Conservation (phyloP, 2,329 filamentous ascomycete species). For the Dactylellina parvicollis region DNA sequence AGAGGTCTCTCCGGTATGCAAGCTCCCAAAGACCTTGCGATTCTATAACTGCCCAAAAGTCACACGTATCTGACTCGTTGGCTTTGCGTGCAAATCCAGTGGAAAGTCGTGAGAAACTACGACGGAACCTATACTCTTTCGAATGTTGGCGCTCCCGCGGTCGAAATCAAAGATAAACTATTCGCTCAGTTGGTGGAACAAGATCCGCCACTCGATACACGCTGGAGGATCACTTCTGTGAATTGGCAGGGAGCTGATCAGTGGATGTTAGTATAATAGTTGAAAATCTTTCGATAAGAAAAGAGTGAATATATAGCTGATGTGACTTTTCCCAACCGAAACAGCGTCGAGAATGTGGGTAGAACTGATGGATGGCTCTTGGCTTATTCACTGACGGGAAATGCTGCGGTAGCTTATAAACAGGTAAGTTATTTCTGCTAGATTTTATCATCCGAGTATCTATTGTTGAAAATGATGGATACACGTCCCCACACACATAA, state of each 20-base stretch:
- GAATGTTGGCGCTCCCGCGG: slow-evolving; percentile 11
- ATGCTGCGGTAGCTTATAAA: slow-evolving; percentile 7
- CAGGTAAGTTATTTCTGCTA: slow-evolving; percentile 26
- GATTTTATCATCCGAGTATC: not conserved
- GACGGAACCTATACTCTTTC: slow-evolving; percentile 42
- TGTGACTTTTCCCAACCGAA: not conserved
- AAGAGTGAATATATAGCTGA: not conserved
- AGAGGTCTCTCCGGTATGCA: slow-evolving; percentile 8
- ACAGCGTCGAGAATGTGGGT: slow-evolving; percentile 18
- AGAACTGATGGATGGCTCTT: slow-evolving; percentile 23
- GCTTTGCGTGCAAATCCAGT: slow-evolving; percentile 3
- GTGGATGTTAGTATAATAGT: slow-evolving; percentile 15
- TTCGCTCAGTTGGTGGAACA: slow-evolving; percentile 22
- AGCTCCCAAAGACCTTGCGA: not conserved
- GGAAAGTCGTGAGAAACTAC: slow-evolving; percentile 25
- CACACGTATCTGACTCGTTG: no score
- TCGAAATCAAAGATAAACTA: slow-evolving; percentile 18
- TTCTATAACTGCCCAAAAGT: not conserved
- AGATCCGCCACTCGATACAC: slow-evolving; percentile 14
- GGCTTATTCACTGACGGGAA: not conserved
- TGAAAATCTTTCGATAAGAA: not conserved
- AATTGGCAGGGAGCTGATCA: slow-evolving; percentile 31
- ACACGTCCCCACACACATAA: no score
- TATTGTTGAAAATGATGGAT: no score
- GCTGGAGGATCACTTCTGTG: slow-evolving; percentile 36